Conservation (phyloP, 2,329 filamentous ascomycete species). For the Ophiostoma himal-ulmi region DNA sequence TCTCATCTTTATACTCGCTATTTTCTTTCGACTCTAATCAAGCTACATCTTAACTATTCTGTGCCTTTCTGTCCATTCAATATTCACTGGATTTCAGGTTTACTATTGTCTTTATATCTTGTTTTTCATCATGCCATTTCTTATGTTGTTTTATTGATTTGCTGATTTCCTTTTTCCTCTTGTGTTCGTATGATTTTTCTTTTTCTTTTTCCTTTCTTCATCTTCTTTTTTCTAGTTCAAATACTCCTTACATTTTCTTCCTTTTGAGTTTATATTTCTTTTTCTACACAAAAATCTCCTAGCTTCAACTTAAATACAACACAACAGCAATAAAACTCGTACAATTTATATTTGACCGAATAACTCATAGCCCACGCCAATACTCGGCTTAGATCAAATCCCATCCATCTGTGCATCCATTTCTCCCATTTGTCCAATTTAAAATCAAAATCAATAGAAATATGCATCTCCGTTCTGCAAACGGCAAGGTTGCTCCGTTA, state of each 20-base stretch:
- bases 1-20: no score
- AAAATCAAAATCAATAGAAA: not conserved
- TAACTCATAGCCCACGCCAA: not conserved
- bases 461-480: slow-evolving; percentile 7
- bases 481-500: not conserved
- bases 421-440: not conserved
- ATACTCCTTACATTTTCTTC: not conserved
- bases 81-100: no score
- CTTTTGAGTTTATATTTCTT: not conserved
- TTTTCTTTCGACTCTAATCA: no score
- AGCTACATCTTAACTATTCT: no score
- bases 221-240: not conserved
- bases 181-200: not conserved
- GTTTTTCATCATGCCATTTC: not conserved
- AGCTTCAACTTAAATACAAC: not conserved
- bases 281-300: not conserved
- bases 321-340: no score
- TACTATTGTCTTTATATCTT: not conserved
- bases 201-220: not conserved
- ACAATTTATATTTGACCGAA: no score
- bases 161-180: not conserved
- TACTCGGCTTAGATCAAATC: not conserved
- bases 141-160: not conserved
- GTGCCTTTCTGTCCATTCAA: no score
- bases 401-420: not conserved